phyloP scores from a whole-genome alignment of 2,329 filamentous ascomycete species.

The Colletotrichum sp. region DNA sequence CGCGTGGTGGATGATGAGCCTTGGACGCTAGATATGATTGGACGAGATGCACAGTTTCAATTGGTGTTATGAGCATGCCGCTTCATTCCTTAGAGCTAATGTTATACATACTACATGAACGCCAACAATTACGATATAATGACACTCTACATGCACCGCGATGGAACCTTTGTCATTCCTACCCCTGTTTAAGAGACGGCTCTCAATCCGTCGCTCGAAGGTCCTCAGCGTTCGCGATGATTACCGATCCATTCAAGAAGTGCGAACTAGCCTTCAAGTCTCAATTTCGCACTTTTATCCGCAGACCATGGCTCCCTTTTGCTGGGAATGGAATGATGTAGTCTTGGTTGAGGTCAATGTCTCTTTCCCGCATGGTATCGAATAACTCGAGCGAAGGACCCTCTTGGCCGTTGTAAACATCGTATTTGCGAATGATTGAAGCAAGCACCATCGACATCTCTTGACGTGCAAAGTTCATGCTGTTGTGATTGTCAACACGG shows the following conservation, averaged over 20 bases:
- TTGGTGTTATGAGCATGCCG: not conserved
- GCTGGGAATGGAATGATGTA: not conserved
- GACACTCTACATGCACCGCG: not conserved
- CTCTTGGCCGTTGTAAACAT: not conserved
- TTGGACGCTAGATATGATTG: not conserved
- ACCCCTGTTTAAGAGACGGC: accelerated
- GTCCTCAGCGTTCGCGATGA: not conserved
- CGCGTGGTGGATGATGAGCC: not conserved
- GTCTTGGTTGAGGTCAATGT: not conserved
- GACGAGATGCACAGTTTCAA: not conserved
- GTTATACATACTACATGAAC: not conserved
- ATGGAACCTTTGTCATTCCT: not conserved
- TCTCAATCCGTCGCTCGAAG: not conserved
- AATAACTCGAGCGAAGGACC: not conserved
- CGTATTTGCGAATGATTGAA: not conserved
- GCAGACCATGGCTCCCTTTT: not conserved
- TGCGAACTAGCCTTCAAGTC: not conserved
- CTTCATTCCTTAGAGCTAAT: not conserved
- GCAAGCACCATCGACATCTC: not conserved
- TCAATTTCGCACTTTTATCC: not conserved
- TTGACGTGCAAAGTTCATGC: not conserved
- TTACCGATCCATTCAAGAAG: not conserved
- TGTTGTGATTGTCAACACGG: not conserved
- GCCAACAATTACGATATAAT: not conserved
- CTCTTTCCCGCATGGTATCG: not conserved